phyloP scores from a whole-genome alignment of 495 filamentous ascomycete genomes.

The Amniculicola lignicola region DNA sequence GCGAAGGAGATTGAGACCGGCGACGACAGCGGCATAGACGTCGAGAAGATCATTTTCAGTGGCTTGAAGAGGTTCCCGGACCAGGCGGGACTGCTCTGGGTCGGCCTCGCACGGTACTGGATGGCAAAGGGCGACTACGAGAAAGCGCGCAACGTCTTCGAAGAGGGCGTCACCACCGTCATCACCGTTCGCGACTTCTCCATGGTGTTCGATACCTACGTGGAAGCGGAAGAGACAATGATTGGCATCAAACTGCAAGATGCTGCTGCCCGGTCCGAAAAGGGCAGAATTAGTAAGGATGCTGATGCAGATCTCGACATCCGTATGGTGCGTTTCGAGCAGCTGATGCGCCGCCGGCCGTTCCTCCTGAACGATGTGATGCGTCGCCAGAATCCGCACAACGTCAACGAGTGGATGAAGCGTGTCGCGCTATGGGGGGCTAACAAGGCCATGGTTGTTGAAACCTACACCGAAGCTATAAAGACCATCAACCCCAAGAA shows the following conservation, averaged over 20 bases:
- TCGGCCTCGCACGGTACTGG: constrained; percentile 94
- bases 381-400: constrained; percentile 92
- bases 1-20: constrained; percentile 81
- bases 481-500: constrained; percentile 91
- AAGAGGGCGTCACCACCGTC: constrained; percentile 95
- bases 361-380: constrained; percentile 97
- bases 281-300: constrained; percentile 75
- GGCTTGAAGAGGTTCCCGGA: constrained; percentile 91
- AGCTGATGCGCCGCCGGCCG: constrained; percentile 93
- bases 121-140: constrained; percentile 91
- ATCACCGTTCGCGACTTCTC: constrained; percentile 99
- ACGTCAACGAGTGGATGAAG: constrained; percentile 96
- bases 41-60: constrained; percentile 89
- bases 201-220: constrained; percentile 91
- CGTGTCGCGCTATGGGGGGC: constrained; percentile 91
- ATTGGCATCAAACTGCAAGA: constrained; percentile 88
- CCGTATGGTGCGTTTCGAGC: constrained; percentile 96
- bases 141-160: constrained; percentile 84
- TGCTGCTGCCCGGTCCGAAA: constrained; percentile 75
- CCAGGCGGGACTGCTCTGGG: constrained; percentile 96
- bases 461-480: constrained; percentile 95
- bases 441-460: constrained; percentile 84
- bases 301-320: constrained; percentile 96
- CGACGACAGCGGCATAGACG: constrained; percentile 76
- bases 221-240: constrained; percentile 95